Evolutionary conservation across 169 alveolate species (phyloP).

Genomic region (Cystoisospora suis): DNA sequence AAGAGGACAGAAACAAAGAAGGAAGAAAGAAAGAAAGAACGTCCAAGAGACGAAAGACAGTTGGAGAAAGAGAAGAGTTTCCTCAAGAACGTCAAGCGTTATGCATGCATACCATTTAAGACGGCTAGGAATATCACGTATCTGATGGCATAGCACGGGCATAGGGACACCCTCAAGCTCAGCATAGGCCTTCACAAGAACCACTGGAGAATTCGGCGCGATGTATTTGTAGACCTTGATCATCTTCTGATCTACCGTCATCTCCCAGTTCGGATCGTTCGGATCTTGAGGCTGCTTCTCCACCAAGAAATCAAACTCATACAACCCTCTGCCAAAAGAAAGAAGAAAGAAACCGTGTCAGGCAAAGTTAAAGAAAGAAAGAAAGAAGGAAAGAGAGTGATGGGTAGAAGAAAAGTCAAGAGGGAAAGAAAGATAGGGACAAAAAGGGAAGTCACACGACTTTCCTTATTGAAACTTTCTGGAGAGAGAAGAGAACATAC

Average conservation of each 20-base stretch:
- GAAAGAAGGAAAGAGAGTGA: neutral
- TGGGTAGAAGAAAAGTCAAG: neutral
- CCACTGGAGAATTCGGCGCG: conserved; percentile 44
- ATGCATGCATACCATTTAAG: conserved; percentile 36
- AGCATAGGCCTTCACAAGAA: conserved; percentile 64
- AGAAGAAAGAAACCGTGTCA: neutral
- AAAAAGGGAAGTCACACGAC: neutral
- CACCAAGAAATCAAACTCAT: conserved; percentile 47
- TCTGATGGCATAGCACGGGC: conserved; percentile 56
- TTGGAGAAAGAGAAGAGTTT: no score
- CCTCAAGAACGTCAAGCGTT: neutral
- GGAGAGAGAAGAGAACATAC: no score
- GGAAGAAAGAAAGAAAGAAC: no score
- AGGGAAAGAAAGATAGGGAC: neutral
- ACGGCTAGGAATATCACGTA: conserved; percentile 46
- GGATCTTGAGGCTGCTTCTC: conserved; percentile 40
- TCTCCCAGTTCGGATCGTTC: conserved; percentile 49
- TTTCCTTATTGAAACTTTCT: no score
- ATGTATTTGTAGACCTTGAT: conserved; percentile 49
- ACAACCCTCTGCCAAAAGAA: conserved; percentile 39
- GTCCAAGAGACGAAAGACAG: no score
- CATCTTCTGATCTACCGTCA: neutral
- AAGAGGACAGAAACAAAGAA: neutral
- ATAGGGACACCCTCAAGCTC: conserved; percentile 43
- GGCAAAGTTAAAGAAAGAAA: neutral